These are phyloP conservation scores for Mortierella sp. DNA, from an alignment of 371 early-diverging fungal genomes.

Conservation along the genomic window DNA sequence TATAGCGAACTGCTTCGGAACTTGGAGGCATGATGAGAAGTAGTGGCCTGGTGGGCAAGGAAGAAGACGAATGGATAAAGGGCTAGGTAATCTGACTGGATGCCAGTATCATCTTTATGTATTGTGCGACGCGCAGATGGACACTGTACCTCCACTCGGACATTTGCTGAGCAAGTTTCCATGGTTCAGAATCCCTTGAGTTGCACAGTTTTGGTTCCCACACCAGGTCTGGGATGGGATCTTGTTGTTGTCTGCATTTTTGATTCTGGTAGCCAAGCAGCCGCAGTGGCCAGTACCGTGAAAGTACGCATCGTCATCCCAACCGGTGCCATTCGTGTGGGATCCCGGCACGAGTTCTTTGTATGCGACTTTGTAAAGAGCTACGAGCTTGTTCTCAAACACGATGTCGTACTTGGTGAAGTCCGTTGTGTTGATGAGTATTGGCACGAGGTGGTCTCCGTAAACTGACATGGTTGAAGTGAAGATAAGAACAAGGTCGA, in stretches of 20 bases:
- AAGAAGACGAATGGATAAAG: too few relatives aligned
- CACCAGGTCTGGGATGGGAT: neutral
- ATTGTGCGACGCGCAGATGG: too few relatives aligned
- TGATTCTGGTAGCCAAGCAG: neutral
- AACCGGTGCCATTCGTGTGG: neutral
- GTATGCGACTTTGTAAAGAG: neutral
- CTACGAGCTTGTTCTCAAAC: neutral
- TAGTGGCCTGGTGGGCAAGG: neutral
- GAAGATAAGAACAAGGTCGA: neutral
- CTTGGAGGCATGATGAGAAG: neutral
- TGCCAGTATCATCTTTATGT: too few relatives aligned
- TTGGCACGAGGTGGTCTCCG: neutral
- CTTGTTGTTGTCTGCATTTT: too few relatives aligned
- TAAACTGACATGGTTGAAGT: neutral
- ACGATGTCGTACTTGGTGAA: neutral
- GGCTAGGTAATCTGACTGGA: too few relatives aligned
- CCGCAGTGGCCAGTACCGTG: constrained; percentile 7
- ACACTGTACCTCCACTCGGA: neutral
- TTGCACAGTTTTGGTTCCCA: neutral
- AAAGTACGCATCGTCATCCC: neutral
- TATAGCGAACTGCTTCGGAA: neutral
- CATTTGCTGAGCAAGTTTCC: neutral
- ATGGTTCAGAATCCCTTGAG: constrained; percentile 3
- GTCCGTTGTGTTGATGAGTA: neutral
- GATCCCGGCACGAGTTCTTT: neutral